Conservation (phyloP, 2,329 filamentous ascomycete genomes). For the Furcasterigmium furcatum region DNA sequence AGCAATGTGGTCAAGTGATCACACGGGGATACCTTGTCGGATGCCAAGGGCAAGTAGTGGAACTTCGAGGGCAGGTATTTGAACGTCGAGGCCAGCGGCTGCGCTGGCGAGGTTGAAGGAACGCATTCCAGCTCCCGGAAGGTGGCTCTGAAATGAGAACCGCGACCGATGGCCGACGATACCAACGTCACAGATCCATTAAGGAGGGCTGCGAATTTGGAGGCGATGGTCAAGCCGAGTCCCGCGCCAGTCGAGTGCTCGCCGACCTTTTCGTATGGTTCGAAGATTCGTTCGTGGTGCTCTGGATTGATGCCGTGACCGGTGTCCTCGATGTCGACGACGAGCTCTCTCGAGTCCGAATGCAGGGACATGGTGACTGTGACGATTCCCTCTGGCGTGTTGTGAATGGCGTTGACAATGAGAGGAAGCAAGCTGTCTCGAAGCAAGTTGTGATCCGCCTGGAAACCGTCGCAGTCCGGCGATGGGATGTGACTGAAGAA, state of each 20-base stretch:
- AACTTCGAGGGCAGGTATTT: neutral
- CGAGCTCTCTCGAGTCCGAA: slow-evolving; percentile 22
- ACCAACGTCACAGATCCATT: slow-evolving; percentile 32
- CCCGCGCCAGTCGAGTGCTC: slow-evolving; percentile 33
- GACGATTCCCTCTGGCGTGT: slow-evolving; percentile 30
- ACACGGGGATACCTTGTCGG: neutral
- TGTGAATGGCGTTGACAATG: slow-evolving; percentile 37
- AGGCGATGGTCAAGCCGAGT: slow-evolving; percentile 37
- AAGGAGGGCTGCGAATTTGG: slow-evolving; percentile 34
- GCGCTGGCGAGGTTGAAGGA: neutral
- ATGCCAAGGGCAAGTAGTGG: neutral
- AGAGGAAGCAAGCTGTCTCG: slow-evolving; percentile 38
- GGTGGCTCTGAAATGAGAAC: slow-evolving; percentile 33
- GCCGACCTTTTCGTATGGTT: slow-evolving; percentile 37
- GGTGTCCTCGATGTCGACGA: slow-evolving; percentile 38
- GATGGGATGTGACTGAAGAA: slow-evolving; percentile 25
- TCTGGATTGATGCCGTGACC: slow-evolving; percentile 32
- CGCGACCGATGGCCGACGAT: slow-evolving; percentile 25
- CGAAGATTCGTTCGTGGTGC: slow-evolving; percentile 34
- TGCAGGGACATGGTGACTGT: slow-evolving; percentile 25
- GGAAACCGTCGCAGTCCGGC: slow-evolving; percentile 22
- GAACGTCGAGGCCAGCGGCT: neutral
- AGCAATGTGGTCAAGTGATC: neutral
- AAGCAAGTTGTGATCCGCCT: slow-evolving; percentile 31
- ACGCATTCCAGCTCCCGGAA: slow-evolving; percentile 8